These are phyloP conservation scores for Brassica juncea DNA, from an alignment of 345 rosid genomes.

Conservation along the genomic window DNA sequence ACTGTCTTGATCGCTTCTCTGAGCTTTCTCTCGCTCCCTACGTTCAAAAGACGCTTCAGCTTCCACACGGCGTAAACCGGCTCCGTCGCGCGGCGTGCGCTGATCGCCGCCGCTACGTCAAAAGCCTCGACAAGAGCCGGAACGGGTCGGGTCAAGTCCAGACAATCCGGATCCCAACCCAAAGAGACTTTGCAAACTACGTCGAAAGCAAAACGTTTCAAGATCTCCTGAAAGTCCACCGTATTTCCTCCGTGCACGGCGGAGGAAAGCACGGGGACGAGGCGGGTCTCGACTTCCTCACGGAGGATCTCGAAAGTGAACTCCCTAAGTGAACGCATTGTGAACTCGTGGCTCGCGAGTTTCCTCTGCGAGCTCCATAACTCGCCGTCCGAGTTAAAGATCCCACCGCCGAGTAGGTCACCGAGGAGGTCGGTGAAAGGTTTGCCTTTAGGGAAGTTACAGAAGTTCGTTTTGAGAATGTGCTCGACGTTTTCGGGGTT, in stretches of 20 bases:
- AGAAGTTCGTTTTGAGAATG: conserved; percentile 63
- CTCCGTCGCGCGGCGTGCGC: conserved; percentile 59
- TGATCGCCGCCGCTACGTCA: conserved; percentile 54
- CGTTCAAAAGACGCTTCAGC: conserved; percentile 51
- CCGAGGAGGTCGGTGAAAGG: conserved; percentile 78
- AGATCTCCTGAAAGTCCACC: conserved; percentile 60
- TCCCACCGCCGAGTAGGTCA: conserved; percentile 78
- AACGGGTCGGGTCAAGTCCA: conserved; percentile 49
- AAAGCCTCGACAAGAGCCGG: conserved; percentile 52
- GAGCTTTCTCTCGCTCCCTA: conserved; percentile 66
- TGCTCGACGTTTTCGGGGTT: conserved; percentile 71
- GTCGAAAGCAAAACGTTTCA: conserved; percentile 64
- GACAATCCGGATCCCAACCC: conserved; percentile 57
- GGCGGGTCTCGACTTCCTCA: conserved; percentile 54
- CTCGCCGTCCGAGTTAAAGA: conserved; percentile 79
- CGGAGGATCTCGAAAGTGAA: conserved; percentile 52
- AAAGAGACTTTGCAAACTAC: conserved; percentile 51
- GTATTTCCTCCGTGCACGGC: conserved; percentile 24
- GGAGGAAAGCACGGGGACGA: conserved; percentile 54
- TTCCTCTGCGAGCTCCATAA: conserved; percentile 68
- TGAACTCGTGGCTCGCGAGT: conserved; percentile 77
- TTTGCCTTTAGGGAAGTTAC: conserved; percentile 77
- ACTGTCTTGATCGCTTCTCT: conserved; percentile 47
- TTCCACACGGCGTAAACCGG: conserved; percentile 68
- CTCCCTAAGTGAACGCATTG: conserved; percentile 57